Base-by-base conservation (phyloP, 2,329 filamentous ascomycete species). In the Paraphoma sp. region DNA sequence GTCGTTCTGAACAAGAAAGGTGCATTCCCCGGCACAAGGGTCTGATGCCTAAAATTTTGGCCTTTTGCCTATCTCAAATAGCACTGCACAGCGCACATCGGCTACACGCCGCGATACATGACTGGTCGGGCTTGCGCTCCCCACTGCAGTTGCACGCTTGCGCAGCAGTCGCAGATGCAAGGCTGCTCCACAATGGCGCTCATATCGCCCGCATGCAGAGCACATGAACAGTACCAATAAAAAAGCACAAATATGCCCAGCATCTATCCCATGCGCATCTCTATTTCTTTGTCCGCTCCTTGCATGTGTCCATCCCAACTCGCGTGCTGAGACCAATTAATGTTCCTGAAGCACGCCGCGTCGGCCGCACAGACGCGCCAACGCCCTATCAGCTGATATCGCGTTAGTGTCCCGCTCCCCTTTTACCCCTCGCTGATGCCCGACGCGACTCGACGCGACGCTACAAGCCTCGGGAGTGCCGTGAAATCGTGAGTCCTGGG, bases 1-100 rank as follows among this genome's bases (percentile, higher is more conserved):
- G 90, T 99, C 29, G 95, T 99, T 17, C 80, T 99, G 54, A 97
- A 92, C 76, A 98, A 97, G 78, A 90, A 86, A 56, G 92, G 91
- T 45, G 94, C 95, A 2, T 99, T 99, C 72, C 95, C 96, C 0
- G 93, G 93, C 23, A 98, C 96, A 23, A 91, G 91, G 31, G 81
- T 88, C 18, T 88, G 69, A 71, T 67, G 61, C 60, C 67, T 66
- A 68, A 63, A 57, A 42, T 46, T 41, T 17, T 50, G 16, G 46
- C 38, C 54, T 54, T 54, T 48, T 56, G 58, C 57, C 56, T 54
- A 48, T 54, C 43, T 33, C 43, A 40, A 48, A 50, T 60, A 59
- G 54, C 57, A 47, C 59, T 51, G 50, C 57, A 46, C 45, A 51
- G 59, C 45, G 51, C 54, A 31, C n/a, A 54, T 31, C 52, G 59